Base-by-base conservation (phyloP, 2,329 filamentous ascomycete genomes). In the Ustulina deusta region DNA sequence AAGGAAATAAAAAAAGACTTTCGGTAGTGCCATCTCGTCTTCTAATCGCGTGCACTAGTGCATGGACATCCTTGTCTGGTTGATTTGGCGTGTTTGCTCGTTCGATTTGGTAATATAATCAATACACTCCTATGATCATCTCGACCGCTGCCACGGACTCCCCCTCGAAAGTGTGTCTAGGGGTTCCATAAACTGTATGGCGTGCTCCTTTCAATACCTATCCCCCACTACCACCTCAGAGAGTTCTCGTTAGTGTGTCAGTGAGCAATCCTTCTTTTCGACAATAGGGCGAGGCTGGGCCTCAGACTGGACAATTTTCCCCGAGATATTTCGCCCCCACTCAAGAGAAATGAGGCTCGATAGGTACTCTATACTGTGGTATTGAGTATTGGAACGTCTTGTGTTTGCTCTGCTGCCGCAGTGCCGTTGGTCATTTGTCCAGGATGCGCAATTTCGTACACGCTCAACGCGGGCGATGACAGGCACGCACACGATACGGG, bases 381-480 rank as follows among this genome's bases (percentile, higher is more conserved):
- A n/a, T n/a, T 44, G 20, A 29, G 44, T 15, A 9, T 49, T 34
- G 29, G n/a, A 6, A 44, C 27, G 17, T 54, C 44, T 36, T 51
- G 25, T 46, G 54, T 55, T 55, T 63, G 55, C 56, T 38, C 42
- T 42, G 32, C 34, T 29, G 20, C 29, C 4, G 40, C 40, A 32
- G 42, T 20, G 52, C 52, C 7, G 29, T 49, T 15, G 27, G 36
- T 48, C 25, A 29, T 51, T 40, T 42, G 54, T 59, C 42, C 5
- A 66, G 22, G 46, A 56, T 55, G 57, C 56, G 66, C 56, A 56
- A 52, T 56, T 54, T 56, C n/a, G 46, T 62, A 62, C 40, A 22
- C 54, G 44, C 38, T 42, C 52, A 38, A 62, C 42, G 54, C 61
- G 61, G 66, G 63, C 61, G 52, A 71, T 69, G 58, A 61, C 69